Percentiles rank a stretch among this genome's conserved stretches.
These are phyloP conservation scores for Coelastrella sp. DNA, from an alignment of 139 green algal genomes.

Conservation along the genomic window DNA sequence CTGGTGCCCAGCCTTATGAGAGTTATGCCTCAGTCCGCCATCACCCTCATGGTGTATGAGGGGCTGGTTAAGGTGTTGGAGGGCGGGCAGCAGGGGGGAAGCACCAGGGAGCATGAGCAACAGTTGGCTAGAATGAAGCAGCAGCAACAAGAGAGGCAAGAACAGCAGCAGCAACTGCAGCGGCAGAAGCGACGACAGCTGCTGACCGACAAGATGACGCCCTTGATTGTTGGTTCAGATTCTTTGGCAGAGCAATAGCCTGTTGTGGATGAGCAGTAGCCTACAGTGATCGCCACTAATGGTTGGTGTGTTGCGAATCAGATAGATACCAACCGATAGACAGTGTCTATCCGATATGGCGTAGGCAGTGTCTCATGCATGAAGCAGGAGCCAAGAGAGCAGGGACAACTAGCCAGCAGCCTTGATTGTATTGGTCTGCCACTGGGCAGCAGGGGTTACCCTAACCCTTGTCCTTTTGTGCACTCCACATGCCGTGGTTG, in stretches of 20 bases:
- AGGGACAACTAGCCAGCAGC: too few relatives aligned
- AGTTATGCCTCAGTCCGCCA: constrained; percentile 88
- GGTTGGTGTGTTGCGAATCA: too few relatives aligned
- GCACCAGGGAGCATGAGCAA: neutral
- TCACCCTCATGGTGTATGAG: constrained; percentile 97
- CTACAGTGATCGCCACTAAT: too few relatives aligned
- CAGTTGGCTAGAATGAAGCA: neutral
- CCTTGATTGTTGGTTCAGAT: constrained; percentile 42
- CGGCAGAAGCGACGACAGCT: neutral
- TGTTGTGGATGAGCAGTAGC: neutral
- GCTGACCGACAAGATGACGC: constrained; percentile 43
- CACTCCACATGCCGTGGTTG: too few relatives aligned
- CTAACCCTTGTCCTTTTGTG: too few relatives aligned
- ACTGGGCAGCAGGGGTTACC: too few relatives aligned
- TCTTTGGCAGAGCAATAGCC: constrained; percentile 45
- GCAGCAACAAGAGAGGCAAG: neutral
- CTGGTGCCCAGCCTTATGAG: constrained; percentile 85
- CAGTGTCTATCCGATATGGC: too few relatives aligned
- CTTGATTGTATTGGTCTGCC: too few relatives aligned
- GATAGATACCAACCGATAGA: too few relatives aligned
- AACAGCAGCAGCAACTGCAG: neutral
- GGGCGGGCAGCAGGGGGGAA: neutral
- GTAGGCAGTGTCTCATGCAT: too few relatives aligned
- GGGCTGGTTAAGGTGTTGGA: constrained; percentile 63
- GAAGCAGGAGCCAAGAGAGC: too few relatives aligned